Evolutionary conservation across 2,329 filamentous ascomycete genomes (phyloP), one percentile per base, ranked within the genome.

Genomic region (Phaeosphaeria sp.): DNA sequence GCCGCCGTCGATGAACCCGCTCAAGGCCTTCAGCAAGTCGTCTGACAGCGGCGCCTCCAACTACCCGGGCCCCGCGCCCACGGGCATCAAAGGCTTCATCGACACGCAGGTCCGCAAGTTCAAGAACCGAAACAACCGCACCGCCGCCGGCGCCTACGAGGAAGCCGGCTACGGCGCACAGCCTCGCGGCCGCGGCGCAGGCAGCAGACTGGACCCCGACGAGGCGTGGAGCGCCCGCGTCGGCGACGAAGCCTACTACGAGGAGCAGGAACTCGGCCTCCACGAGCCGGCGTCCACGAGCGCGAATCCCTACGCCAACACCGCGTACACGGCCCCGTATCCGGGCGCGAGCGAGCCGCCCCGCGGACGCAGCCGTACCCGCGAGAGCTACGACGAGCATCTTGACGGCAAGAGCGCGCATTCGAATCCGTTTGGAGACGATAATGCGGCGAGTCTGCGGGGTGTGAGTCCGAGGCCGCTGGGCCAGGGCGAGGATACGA

Each of bases 211-310:
- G 46, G 92, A 95, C 70, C 91, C 91, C 1, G 92, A 96, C 73
- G 91, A 93, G 71, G 91, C 91, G 1, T 96, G 92, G 92, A 91
- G 95, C 78, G 79, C 91, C 62, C 83, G 91, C 58, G 91, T 96
- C 4, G 91, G 90, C 56, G 83, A 87, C 66, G 91, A 93, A 75
- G 86, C 89, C 18, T 91, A 91, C 76, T 89, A 91, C 71, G 91
- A 94, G 74, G 90, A 92, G 78, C 87, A 91, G 71, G 91, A 93
- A 76, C 80, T 92, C 5, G 89, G 89, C 0, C 72, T 86, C 36
- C 82, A 79, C 50, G 77, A 80, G 62, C 78, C 78, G 43, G 72
- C 71, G 51, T 75, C 74, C 8, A 79, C 77, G 49, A 39, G 77
- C 78, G 77, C 61, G 52, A 75, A 73, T 47, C 66, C 68, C 1